Base-by-base conservation (phyloP, 2,329 filamentous ascomycete species). In the Madurella fahalii region DNA sequence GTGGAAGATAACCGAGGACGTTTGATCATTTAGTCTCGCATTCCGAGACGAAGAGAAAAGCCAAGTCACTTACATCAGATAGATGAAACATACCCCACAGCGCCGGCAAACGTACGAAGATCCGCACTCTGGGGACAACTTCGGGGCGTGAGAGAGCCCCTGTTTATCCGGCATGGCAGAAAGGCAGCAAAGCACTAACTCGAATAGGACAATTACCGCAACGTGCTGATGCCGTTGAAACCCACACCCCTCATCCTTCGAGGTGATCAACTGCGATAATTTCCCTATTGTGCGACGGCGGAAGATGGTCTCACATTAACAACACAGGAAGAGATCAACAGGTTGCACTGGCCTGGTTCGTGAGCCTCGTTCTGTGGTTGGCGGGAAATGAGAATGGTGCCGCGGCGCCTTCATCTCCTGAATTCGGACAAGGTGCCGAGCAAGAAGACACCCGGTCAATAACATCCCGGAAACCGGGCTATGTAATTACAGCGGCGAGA, bases 11-110 rank as follows among this genome's bases (percentile, higher is more conserved):
- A 44, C 20, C 18, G 47, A 43, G 32, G 40, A 34, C 37, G 50
- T 37, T 37, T 47, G 47, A 57, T 57, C 50, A 47, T 48, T 47
- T 48, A 39, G 40, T n/a, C 4, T 32, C n/a, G 18, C 20, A 13
- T 37, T 34, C 47, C 40, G 8, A 37, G 42, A 17, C 42, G 17
- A 53, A 57, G 42, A 40, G 40, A 46, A 47, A 46, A 34, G 45
- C 44, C 42, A 46, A 31, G 5, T 39, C n/a, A 40, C 15, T 1
- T 12, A 25, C 50, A 32, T 50, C 46, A 50, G 42, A 51, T 51
- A 54, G 48, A 57, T 57, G 55, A 57, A 57, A 51, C 47, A 20
- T 37, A 40, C 50, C 50, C 54, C 54, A 53, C 50, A 47, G 20
- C 5, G 34, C 32, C 50, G 46, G 46, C 54, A 50, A 17, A 42